Percentiles rank a stretch among this genome's conserved stretches.
These are phyloP conservation scores for Chalaropsis thielavioides DNA, from an alignment of 2,329 filamentous ascomycete genomes.

Conservation along the genomic window DNA sequence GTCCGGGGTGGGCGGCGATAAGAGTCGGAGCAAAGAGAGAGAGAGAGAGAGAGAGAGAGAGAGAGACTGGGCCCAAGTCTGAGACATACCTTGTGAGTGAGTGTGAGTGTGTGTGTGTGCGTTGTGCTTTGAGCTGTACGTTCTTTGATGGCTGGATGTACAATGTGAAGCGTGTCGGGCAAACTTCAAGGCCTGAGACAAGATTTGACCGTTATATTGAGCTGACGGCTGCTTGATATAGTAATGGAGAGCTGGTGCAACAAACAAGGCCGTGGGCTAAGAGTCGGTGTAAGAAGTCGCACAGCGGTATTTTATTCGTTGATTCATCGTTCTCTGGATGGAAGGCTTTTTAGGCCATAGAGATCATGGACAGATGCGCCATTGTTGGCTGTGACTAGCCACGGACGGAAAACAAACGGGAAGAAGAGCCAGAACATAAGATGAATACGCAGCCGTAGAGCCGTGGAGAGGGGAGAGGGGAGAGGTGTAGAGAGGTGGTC, in stretches of 20 bases:
- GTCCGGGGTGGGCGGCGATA: not conserved
- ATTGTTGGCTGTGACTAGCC: not conserved
- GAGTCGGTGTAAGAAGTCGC: not conserved
- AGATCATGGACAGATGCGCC: not conserved
- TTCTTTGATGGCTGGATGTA: not conserved
- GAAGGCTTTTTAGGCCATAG: not conserved
- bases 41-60: not conserved
- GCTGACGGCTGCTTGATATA: not conserved
- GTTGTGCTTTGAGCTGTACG: not conserved
- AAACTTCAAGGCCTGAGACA: not conserved
- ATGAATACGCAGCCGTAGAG: not conserved
- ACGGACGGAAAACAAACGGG: not conserved
- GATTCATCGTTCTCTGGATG: not conserved
- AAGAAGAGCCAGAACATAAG: not conserved
- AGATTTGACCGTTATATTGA: not conserved
- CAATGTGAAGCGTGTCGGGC: not conserved
- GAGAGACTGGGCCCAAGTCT: not conserved
- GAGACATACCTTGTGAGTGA: slow-evolving; percentile 8
- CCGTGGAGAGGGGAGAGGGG: not conserved
- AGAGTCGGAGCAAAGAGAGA: not conserved
- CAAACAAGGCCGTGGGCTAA: not conserved
- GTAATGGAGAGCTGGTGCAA: not conserved
- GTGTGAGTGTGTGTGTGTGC: not conserved
- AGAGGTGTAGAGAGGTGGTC: not conserved
- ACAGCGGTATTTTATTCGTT: not conserved